Base-by-base conservation (phyloP, 2,329 filamentous ascomycete genomes). In the Xylogone sp. region DNA sequence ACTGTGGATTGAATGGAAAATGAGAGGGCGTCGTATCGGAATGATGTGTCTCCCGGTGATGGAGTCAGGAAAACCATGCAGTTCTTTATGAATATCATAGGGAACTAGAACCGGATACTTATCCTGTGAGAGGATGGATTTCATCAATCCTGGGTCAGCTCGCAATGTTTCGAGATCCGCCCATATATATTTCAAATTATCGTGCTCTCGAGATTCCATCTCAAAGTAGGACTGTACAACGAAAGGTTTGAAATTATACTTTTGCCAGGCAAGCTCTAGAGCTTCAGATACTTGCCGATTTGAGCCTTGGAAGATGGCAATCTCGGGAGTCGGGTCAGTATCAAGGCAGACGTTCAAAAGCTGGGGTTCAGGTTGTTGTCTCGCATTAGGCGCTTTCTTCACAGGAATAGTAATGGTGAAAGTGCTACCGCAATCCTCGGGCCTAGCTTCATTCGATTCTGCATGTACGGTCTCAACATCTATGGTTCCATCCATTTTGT, bases 401-500 rank as follows among this genome's bases (percentile, higher is more conserved):
- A 55, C 45, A 20, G 56, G 58, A 42, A 59, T 51, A n/a, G 51
- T 58, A 31, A 60, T 46, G 2, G 53, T 54, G 46, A 60, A 59
- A 9, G 55, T 58, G 27, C 49, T 59, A 9, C 56, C 58, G 24
- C 45, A 53, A 21, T 50, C 42, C 42, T 42, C 54, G 27, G 53
- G 39, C 21, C 49, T 3, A 65, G 69, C 62, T 5, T 56, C 56
- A 5, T 55, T 50, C 21, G 43, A 27, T 43, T 53, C 51, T 10
- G 47, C 39, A 50, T 55, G 50, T 24, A 42, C 46, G 22, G 68
- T 71, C 8, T 59, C 60, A n/a, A 72, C 49, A 19, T 59, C 55
- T 3, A 61, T 57, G 1, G 65, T 65, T 3, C 64, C 64, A 21
- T 60, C 48, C 59, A 67, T 63, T 49, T 65, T 65, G 16, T 61